Evolutionary conservation across 129 eudicot genomes (phyloP), one percentile per base, ranked within the genome.

Genomic region (Dittrichia graveolens): DNA sequence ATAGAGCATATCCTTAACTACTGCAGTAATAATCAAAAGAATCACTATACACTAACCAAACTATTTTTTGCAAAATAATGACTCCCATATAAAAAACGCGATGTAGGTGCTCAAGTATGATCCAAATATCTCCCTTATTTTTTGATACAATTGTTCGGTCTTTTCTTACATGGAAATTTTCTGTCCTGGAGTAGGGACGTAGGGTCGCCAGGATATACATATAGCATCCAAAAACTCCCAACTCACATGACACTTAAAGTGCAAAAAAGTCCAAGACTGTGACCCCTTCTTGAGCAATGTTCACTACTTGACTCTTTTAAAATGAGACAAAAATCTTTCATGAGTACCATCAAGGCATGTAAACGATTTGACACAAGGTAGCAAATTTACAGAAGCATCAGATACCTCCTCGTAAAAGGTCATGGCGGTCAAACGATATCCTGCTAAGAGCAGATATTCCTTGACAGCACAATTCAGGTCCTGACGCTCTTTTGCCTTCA

Each of bases 381-480:
- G 13, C 39, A 15, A 63, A 16, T 14, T 18, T 13, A 77, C 12
- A 74, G 16, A 72, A 46, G 46, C 55, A 69, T n/a, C 41, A 66
- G 10, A n/a, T 79, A 95, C 99, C 97, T 95, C 99, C 77, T 95
- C 99, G 65, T 85, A 90, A 78, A 95, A 95, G 56, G 97, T 95
- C 99, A 95, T 95, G 69, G 99, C 97, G 65, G 97, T 90, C 74
- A 95, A 89, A 62, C 99, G 99, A 9, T 95, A 95, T 70, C 99
- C 99, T 52, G 97, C 99, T 75, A 95, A 72, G 52, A 95, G 85
- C 66, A 95, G 77, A 82, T 95, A 95, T 80, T 95, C 93, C 83
- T 95, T 95, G 47, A 95, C 91, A 77, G 99, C 97, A 81, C 96
- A 95, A 61, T 95, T 95, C 43, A 95, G 79, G 80, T 95, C 99